Evolutionary conservation across 2,329 filamentous ascomycete genomes (phyloP).

Genomic region (Exophiala bonariae): DNA sequence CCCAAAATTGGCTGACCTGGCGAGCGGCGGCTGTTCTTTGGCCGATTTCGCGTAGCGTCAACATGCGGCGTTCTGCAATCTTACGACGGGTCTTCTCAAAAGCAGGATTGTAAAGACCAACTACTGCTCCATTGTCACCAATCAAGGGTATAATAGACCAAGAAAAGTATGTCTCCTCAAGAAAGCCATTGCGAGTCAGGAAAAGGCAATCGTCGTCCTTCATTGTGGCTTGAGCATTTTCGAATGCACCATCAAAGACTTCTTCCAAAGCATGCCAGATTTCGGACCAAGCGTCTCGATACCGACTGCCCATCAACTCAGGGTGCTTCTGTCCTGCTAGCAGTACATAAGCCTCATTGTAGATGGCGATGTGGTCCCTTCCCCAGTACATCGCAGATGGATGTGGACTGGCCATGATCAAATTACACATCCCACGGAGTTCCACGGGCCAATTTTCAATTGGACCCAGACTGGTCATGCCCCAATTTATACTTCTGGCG

Average conservation of each 20-base stretch:
- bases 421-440: conserved; percentile 74
- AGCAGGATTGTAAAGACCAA: conserved; percentile 75
- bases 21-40: conserved; percentile 72
- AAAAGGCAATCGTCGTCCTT: conserved; percentile 80
- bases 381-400: conserved; percentile 81
- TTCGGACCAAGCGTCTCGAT: conserved; percentile 68
- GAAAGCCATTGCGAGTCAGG: conserved; percentile 62
- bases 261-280: conserved; percentile 72
- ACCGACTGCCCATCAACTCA: conserved; percentile 69
- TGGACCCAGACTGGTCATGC: conserved; percentile 69
- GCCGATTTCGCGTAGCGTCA: conserved; percentile 74
- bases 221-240: conserved; percentile 76
- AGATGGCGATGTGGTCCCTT: conserved; percentile 65
- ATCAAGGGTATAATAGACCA: conserved; percentile 76
- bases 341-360: conserved; percentile 70
- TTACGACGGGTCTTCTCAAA: conserved; percentile 80
- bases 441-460: conserved; percentile 73
- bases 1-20: conserved; percentile 73
- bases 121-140: conserved; percentile 70
- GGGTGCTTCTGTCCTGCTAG: conserved; percentile 78
- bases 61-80: conserved; percentile 76
- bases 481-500: conserved; percentile 72
- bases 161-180: conserved; percentile 80
- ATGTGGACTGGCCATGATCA: conserved; percentile 77
- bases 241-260: conserved; percentile 66